These are phyloP conservation scores for Annulohypoxylon bovei DNA, from an alignment of 495 filamentous ascomycete species.

Conservation along the genomic window DNA sequence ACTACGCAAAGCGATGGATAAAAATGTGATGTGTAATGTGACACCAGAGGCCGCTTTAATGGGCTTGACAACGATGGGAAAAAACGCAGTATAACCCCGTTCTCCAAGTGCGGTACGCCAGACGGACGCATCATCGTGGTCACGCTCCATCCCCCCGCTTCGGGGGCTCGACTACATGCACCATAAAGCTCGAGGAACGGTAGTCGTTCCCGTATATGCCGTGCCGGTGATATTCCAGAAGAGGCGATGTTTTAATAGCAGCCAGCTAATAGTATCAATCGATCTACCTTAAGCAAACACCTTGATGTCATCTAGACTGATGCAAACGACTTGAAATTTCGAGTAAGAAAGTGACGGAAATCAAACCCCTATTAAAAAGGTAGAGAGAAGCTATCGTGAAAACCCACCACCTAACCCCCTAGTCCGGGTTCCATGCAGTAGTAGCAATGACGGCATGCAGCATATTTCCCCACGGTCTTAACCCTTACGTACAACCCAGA, in stretches of 20 bases:
- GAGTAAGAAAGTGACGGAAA: background rate
- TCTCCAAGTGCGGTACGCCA: conserved; percentile 10
- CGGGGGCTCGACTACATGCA: conserved; percentile 20
- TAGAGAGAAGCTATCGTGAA: conserved; percentile 15
- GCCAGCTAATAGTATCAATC: background rate
- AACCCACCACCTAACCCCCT: background rate
- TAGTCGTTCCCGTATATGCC: conserved; percentile 4
- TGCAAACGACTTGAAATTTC: background rate
- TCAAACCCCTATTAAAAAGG: background rate
- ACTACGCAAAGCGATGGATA: conserved; percentile 5
- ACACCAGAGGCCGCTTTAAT: conserved; percentile 21
- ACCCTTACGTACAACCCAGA: conserved; percentile 8
- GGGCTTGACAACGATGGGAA: background rate
- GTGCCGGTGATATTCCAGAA: background rate
- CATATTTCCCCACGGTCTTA: conserved; percentile 35
- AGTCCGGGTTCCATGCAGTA: background rate
- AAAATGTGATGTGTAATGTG: background rate
- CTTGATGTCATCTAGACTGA: too few species aligned
- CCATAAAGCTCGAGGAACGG: conserved; percentile 24
- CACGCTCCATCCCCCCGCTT: conserved; percentile 34
- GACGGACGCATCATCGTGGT: conserved; percentile 29
- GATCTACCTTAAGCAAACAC: background rate
- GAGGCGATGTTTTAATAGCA: background rate
- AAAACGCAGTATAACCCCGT: conserved; percentile 16
- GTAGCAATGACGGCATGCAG: conserved; percentile 36